Percentiles rank a stretch among this genome's conserved stretches.
Evolutionary conservation across 1,139 yeast species (phyloP).

Genomic region (Dujonia santamariae): DNA sequence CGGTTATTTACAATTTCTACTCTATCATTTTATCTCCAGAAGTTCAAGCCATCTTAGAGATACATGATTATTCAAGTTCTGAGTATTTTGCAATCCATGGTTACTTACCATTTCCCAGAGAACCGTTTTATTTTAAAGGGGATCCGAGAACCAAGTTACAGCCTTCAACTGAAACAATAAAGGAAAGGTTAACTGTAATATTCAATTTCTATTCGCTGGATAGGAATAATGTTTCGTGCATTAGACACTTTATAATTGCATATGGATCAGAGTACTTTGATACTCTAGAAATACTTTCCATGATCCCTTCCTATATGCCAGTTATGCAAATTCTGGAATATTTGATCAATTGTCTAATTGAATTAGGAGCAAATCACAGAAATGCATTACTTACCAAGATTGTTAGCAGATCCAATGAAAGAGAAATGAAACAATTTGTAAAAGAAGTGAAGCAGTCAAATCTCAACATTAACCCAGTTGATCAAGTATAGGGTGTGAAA

Average conservation of each 20-base stretch:
- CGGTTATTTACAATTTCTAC: neutral
- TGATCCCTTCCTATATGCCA: constrained; percentile 33
- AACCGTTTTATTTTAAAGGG: constrained; percentile 16
- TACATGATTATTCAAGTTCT: constrained; percentile 32
- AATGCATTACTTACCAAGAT: constrained; percentile 23
- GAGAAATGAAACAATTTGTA: constrained; percentile 5
- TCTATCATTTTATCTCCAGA: neutral
- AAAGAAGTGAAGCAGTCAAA: too few relatives aligned
- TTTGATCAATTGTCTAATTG: constrained; percentile 20
- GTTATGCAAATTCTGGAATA: constrained; percentile 28
- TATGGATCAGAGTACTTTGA: constrained; percentile 21
- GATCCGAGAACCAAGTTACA: neutral
- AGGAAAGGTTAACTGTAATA: neutral
- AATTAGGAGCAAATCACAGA: constrained; percentile 19
- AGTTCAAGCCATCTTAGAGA: neutral
- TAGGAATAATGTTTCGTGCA: constrained; percentile 15
- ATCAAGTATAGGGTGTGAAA: too few relatives aligned
- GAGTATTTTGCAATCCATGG: constrained; percentile 28
- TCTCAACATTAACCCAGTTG: too few relatives aligned
- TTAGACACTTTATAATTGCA: constrained; percentile 28
- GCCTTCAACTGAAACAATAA: neutral
- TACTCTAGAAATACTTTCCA: constrained; percentile 23
- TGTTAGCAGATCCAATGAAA: constrained; percentile 27
- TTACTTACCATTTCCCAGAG: constrained; percentile 20
- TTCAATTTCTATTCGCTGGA: neutral